Base-by-base conservation (phyloP, 2,329 filamentous ascomycete genomes). In the Calonectria hawksworthii region DNA sequence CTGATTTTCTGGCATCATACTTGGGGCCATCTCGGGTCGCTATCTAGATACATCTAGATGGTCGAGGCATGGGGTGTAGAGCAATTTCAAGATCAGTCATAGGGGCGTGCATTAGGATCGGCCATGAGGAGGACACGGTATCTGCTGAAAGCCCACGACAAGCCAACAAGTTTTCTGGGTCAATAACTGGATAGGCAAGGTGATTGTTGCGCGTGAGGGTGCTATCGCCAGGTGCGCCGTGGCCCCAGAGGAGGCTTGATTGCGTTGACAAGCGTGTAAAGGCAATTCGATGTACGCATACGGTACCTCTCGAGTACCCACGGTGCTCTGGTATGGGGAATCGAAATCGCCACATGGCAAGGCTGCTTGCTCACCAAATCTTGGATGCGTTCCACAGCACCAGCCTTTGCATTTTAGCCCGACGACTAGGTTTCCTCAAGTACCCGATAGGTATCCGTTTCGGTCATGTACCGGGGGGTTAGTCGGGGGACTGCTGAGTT, bases 1-100 rank as follows among this genome's bases (percentile, higher is more conserved):
- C 79, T 79, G 79, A 79, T 72, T 78, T 74, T 74, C 56, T 71
- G 76, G 75, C 75, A 78, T 80, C 70, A 78, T 73, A 44, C 28
- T 32, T 70, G 63, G 67, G 69, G 70, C 44, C 36, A 51, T 66
- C 63, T 63, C 56, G 56, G 56, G 56, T 41, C 8, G n/a, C 38
- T 26, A 63, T 63, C 56, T 63, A 63, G 56, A 63, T 63, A 63
- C 34, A 63, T 41, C 56, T 41, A 8, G 56, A 61, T 61, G 56
- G 23, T 18, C 23, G 16, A 28, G 36, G 56, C 56, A 63, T 63
- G 56, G 56, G 56, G 36, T 28, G 36, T 28, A 38, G n/a, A 26
- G 56, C 34, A 63, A 41, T 41, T 38, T 23, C 23, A 63, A 21
- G 30, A 63, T 63, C 56, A 41, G 56, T 26, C 32, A 10, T 41